These are phyloP conservation scores for Abelmoschus esculentus DNA, from an alignment of 345 rosid species.

Conservation along the genomic window DNA sequence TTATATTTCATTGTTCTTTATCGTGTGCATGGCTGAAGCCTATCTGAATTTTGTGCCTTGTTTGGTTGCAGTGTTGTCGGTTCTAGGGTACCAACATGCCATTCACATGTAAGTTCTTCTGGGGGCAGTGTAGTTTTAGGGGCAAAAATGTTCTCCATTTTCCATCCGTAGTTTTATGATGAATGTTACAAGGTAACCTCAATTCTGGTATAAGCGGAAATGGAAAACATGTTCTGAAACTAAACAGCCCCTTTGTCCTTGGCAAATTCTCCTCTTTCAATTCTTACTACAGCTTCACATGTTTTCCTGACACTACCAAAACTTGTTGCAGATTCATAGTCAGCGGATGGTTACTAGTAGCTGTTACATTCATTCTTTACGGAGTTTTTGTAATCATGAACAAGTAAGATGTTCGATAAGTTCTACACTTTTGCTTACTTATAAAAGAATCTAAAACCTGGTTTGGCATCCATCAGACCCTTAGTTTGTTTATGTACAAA, in stretches of 20 bases:
- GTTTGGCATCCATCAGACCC: neutral
- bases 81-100: slow-evolving; percentile 66
- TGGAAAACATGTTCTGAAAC: neutral
- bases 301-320: slow-evolving; percentile 3
- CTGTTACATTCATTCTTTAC: slow-evolving; percentile 21
- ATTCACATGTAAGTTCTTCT: slow-evolving; percentile 57
- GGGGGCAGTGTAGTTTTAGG: neutral
- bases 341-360: slow-evolving; percentile 3
- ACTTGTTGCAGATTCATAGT: slow-evolving; percentile 8
- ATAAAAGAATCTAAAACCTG: neutral
- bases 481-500: neutral
- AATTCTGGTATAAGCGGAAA: neutral
- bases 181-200: neutral
- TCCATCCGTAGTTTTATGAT: neutral
- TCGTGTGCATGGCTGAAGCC: slow-evolving; percentile 10
- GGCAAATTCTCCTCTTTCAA: neutral
- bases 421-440: slow-evolving; percentile 8
- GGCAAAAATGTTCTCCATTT: neutral
- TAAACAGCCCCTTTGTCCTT: neutral
- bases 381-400: slow-evolving; percentile 76
- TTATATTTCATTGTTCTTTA: slow-evolving; percentile 6
- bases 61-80: slow-evolving; percentile 51
- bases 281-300: neutral
- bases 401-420: slow-evolving; percentile 46
- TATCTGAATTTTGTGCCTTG: slow-evolving; percentile 12